phyloP scores from a whole-genome alignment of 306 rosid genomes.

The Fagus crenata region DNA sequence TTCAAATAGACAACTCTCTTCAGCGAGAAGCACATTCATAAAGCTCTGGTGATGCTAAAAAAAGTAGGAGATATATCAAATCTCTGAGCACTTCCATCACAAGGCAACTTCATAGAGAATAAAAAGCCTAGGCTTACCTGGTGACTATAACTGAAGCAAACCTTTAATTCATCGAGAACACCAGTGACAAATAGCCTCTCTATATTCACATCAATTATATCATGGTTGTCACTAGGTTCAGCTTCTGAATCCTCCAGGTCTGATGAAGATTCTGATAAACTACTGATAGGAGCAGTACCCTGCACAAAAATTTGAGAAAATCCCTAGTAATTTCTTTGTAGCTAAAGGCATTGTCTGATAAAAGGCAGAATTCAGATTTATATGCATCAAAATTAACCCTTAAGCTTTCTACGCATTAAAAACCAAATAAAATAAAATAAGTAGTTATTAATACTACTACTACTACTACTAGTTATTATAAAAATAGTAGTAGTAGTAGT shows the following conservation, averaged over 20 bases:
- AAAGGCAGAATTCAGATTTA: not conserved
- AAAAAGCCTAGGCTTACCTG: conserved; percentile 52
- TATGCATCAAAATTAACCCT: not conserved
- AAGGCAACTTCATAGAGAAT: not conserved
- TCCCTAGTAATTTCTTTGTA: conserved; percentile 4
- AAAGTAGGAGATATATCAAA: conserved; percentile 32
- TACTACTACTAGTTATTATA: no score
- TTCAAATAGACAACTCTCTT: conserved; percentile 78
- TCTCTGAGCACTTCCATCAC: conserved; percentile 9
- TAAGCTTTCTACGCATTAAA: not conserved
- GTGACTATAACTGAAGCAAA: conserved; percentile 73
- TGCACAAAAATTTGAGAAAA: conserved; percentile 40
- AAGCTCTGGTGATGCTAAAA: conserved; percentile 67
- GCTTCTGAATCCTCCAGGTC: conserved; percentile 65
- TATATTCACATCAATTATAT: conserved; percentile 35
- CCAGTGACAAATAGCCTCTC: conserved; percentile 84
- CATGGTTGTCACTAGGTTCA: conserved; percentile 46
- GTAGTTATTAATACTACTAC: not conserved
- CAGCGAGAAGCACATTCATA: conserved; percentile 71
- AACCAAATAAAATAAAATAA: not conserved
- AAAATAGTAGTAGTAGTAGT: no score
- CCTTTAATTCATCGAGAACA: conserved; percentile 87
- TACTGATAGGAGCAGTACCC: conserved; percentile 78
- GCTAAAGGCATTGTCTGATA: not conserved
- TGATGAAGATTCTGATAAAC: conserved; percentile 81